Base-by-base conservation (phyloP, 345 rosid genomes). In the Xanthoceras sorbifolium region DNA sequence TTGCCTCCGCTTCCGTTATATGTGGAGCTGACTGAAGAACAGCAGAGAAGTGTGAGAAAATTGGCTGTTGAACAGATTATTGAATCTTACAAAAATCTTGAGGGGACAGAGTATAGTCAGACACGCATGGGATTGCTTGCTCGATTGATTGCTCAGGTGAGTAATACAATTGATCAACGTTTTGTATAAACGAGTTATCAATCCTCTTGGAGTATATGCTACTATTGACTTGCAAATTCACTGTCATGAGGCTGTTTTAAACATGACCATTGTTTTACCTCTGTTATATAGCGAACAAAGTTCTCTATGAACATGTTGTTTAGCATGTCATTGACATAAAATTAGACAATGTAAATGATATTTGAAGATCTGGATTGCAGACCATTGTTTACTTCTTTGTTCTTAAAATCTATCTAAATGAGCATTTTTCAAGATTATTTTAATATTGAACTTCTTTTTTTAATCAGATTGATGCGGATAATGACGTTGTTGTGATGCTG, bases 61-160 rank as follows among this genome's bases (percentile, higher is more conserved):
- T 75, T 89, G 80, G 91, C 97, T 65, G 85, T 93, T 83, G 89
- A 88, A 78, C 89, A 86, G 72, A 92, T 96, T 61, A 81, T 94
- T 79, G 91, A 87, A 77, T 89, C 97, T 68, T 87, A 87, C 90
- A 85, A 84, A 82, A 85, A 79, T 83, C 81, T 89, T 15, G 67
- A 80, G 71, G 89, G 88, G 73, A 79, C 81, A 42, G 89, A 88
- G 74, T 88, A 80, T 82, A 87, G 80, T 72, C 73, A 79, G 82
- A 90, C 72, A 23, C 84, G 88, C 68, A 91, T 91, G 89, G 87
- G 88, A 48, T 78, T 96, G 78, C 90, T 96, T 84, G 87, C 99
- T 69, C 91, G 97, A 55, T 85, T 96, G 81, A 87, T 87, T 77
- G 93, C 94, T 80, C 91, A 90, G 94, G 99, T 92, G 82, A 81